These are phyloP conservation scores for Zymoseptoria brevis DNA, from an alignment of 2,329 filamentous ascomycete genomes.

Conservation along the genomic window DNA sequence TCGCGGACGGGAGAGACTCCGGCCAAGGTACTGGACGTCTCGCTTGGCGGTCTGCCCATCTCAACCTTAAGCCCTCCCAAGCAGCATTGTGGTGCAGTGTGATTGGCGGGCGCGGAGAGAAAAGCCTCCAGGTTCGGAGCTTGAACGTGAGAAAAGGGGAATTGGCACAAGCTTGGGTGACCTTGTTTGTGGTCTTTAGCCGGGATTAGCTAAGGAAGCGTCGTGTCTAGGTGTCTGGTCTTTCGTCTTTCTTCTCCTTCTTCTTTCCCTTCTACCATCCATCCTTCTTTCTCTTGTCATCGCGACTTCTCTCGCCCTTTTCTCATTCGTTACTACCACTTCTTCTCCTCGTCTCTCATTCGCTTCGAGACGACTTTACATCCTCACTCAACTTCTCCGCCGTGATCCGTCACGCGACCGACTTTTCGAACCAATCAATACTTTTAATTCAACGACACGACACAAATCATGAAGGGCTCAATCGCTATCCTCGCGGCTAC, in stretches of 20 bases:
- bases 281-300: constrained; percentile 5
- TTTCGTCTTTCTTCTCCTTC: constrained; percentile 7
- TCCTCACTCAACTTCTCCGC: constrained; percentile 3
- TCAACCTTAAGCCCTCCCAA: neutral
- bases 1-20: neutral
- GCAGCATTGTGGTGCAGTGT: neutral
- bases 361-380: constrained; percentile 12
- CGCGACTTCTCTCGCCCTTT: constrained; percentile 2
- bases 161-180: neutral
- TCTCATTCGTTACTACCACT: constrained; percentile 1
- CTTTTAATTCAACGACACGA: neutral
- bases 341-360: constrained; percentile 13
- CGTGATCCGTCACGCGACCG: constrained; percentile 1
- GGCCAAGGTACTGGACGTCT: neutral
- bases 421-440: constrained; percentile 3
- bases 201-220: neutral
- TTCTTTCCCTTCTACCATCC: constrained; percentile 6
- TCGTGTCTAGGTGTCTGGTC: neutral
- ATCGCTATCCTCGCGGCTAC: constrained; percentile 40
- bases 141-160: neutral
- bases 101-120: neutral
- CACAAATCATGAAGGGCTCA: constrained; percentile 46
- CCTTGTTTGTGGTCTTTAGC: neutral
- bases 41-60: neutral
- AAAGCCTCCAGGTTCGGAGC: neutral